phyloP scores from a whole-genome alignment of 305 asterid species.

The Solanum hybrid region DNA sequence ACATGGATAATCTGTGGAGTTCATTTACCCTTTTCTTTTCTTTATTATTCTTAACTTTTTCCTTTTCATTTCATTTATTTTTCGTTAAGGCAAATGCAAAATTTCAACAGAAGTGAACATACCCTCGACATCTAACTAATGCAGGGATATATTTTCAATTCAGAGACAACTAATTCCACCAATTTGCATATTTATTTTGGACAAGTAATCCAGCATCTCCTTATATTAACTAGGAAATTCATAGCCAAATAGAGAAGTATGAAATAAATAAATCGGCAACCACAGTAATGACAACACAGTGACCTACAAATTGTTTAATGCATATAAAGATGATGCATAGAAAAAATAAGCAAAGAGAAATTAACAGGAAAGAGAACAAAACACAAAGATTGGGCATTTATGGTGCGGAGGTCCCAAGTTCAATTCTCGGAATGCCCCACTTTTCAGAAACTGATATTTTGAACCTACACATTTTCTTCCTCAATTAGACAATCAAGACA shows the following conservation, averaged over 20 bases:
- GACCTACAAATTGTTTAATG: background rate
- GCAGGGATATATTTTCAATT: background rate
- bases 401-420: constrained; percentile 86
- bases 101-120: background rate
- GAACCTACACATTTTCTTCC: background rate
- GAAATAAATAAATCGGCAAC: background rate
- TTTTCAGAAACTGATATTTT: background rate
- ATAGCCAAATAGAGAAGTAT: background rate
- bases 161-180: background rate
- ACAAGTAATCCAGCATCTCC: background rate
- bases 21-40: background rate
- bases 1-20: background rate
- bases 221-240: background rate
- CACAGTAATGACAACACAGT: background rate
- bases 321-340: background rate
- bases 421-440: constrained; percentile 99
- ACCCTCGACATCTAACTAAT: background rate
- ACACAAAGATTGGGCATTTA: constrained; percentile 20
- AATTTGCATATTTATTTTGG: background rate
- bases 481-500: background rate
- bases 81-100: background rate
- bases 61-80: background rate
- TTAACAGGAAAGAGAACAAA: background rate
- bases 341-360: background rate
- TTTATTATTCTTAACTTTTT: background rate